A percentile compares a stretch with the other conserved stretches of the same genome.
Conservation (phyloP, 352 stramenopile species). For the Pythium brassicae region DNA sequence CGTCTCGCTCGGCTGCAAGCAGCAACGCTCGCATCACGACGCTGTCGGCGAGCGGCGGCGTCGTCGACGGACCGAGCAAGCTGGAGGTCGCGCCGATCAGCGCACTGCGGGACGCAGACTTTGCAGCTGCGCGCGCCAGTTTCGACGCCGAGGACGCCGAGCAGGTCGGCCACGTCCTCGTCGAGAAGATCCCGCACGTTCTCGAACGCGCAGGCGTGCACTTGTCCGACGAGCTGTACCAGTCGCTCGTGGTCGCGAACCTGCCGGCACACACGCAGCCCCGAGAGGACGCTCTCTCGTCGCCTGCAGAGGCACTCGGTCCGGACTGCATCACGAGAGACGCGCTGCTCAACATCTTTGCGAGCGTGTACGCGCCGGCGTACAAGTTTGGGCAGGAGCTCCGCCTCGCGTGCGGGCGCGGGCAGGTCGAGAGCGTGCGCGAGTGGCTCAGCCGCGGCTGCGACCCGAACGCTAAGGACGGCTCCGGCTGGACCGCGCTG, state of each 20-base stretch:
- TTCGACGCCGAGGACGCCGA: constrained; percentile 14
- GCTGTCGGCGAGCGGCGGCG: constrained; percentile 34
- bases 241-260: constrained; percentile 30
- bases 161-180: constrained; percentile 9
- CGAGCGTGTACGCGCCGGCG: constrained; percentile 52
- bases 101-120: constrained; percentile 56
- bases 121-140: constrained; percentile 26
- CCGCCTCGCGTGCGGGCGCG: constrained; percentile 51
- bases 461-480: constrained; percentile 57
- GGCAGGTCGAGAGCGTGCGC: constrained; percentile 30
- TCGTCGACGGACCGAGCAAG: constrained; percentile 55
- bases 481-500: constrained; percentile 52
- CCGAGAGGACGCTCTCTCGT: background rate
- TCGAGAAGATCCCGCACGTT: constrained; percentile 32
- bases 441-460: constrained; percentile 56
- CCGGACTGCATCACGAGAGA: constrained; percentile 16
- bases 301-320: background rate
- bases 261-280: background rate
- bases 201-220: constrained; percentile 27
- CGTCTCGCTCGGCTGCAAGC: no score
- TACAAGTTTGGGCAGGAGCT: constrained; percentile 74
- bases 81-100: constrained; percentile 65
- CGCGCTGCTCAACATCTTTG: constrained; percentile 57
- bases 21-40: constrained; percentile 61
- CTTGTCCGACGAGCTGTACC: constrained; percentile 33